A percentile compares a stretch with the other conserved stretches of the same genome.
Conservation (phyloP, 2,329 filamentous ascomycete species). For the Aspergillus terreus region DNA sequence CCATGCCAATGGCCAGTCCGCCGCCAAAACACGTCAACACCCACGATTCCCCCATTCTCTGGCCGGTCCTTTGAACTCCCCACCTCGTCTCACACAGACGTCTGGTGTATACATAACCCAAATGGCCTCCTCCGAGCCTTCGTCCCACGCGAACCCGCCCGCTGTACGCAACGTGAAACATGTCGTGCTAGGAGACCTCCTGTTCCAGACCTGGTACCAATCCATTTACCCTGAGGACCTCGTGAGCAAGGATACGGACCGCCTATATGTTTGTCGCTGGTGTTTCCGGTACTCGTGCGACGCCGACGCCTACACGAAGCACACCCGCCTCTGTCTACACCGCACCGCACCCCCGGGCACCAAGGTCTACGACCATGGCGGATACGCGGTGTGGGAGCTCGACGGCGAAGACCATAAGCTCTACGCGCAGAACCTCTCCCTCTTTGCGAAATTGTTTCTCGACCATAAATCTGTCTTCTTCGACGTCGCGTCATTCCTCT, state of each 20-base stretch:
- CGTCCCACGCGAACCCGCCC: conserved; percentile 26
- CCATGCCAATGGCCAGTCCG: conserved; percentile 4
- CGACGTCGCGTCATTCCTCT: conserved; percentile 90
- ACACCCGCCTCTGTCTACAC: conserved; percentile 51
- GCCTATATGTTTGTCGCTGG: conserved; percentile 81
- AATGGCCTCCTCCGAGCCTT: conserved; percentile 28
- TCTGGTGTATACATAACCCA: conserved; percentile 1
- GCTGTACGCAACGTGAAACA: conserved; percentile 76
- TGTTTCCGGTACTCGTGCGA: conserved; percentile 84
- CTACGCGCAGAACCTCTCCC: conserved; percentile 90
- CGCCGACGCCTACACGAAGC: conserved; percentile 32
- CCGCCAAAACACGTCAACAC: neutral
- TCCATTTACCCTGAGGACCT: conserved; percentile 80
- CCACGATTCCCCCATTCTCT: neutral
- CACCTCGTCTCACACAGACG: no score
- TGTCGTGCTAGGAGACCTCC: conserved; percentile 77
- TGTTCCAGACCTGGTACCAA: conserved; percentile 88
- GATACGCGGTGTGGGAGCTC: conserved; percentile 86
- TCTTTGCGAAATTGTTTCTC: conserved; percentile 96
- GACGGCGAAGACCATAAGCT: conserved; percentile 85
- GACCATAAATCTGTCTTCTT: conserved; percentile 99
- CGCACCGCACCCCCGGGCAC: conserved; percentile 59
- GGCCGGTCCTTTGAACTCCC: conserved; percentile 3
- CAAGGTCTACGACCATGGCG: conserved; percentile 73
- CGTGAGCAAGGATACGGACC: conserved; percentile 47